A percentile compares a stretch with the other conserved stretches of the same genome.
These are phyloP conservation scores for Escallonia rubra DNA, from an alignment of 129 eudicot species.

Conservation along the genomic window DNA sequence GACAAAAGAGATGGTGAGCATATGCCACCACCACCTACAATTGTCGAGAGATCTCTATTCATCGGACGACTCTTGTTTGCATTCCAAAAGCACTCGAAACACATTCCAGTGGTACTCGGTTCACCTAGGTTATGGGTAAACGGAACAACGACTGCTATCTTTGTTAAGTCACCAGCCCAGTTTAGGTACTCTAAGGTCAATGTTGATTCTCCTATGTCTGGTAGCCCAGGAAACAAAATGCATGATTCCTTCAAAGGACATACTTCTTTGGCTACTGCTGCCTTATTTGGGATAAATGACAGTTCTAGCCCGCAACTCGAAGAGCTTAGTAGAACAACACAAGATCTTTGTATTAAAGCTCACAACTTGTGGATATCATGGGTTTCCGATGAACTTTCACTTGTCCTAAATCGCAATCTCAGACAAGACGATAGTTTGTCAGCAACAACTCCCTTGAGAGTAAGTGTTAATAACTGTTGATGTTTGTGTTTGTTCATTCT, in stretches of 20 bases:
- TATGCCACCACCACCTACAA: slow-evolving; percentile 42
- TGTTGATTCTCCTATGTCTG: slow-evolving; percentile 41
- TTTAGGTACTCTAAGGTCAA: slow-evolving; percentile 37
- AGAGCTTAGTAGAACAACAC: slow-evolving; percentile 57
- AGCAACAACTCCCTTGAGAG: slow-evolving; percentile 62
- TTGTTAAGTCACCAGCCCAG: slow-evolving; percentile 33
- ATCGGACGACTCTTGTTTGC: slow-evolving; percentile 91
- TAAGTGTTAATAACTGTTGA: slow-evolving; percentile 34
- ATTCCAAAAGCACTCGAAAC: slow-evolving; percentile 79
- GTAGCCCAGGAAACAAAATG: slow-evolving; percentile 47
- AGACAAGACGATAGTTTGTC: slow-evolving; percentile 74
- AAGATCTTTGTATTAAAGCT: slow-evolving; percentile 79
- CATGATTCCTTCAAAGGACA: slow-evolving; percentile 52
- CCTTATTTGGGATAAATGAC: slow-evolving; percentile 73
- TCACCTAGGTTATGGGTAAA: slow-evolving; percentile 83
- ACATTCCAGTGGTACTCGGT: slow-evolving; percentile 83
- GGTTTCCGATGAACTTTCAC: slow-evolving; percentile 79
- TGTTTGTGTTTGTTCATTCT: neutral
- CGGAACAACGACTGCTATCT: slow-evolving; percentile 30
- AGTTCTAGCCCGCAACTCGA: slow-evolving; percentile 71
- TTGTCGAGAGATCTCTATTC: slow-evolving; percentile 77
- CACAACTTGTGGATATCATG: slow-evolving; percentile 87
- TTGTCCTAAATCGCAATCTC: slow-evolving; percentile 45
- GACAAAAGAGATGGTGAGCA: slow-evolving; percentile 26
- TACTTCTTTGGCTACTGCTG: slow-evolving; percentile 55